These are phyloP conservation scores for Cardiospermum halicacabum DNA, from an alignment of 345 rosid species.

Conservation along the genomic window DNA sequence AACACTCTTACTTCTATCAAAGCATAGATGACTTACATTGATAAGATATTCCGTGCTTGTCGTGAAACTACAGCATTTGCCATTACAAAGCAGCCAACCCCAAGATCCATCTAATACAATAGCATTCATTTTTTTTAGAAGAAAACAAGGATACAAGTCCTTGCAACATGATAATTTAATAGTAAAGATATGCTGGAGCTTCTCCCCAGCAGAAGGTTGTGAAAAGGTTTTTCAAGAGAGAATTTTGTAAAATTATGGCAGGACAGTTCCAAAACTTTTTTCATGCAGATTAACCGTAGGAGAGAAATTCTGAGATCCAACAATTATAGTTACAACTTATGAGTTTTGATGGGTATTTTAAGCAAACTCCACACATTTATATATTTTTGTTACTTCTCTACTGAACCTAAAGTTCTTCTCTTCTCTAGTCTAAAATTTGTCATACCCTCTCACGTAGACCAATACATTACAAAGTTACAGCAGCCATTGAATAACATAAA, in stretches of 20 bases:
- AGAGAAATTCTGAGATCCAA: constrained; percentile 1
- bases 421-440: neutral
- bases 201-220: neutral
- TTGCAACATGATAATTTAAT: neutral
- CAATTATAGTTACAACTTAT: neutral
- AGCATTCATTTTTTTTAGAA: neutral
- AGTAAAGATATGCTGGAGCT: neutral
- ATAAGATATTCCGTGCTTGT: constrained; percentile 64
- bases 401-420: neutral
- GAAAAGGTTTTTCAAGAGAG: neutral
- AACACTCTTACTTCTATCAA: neutral
- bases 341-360: neutral
- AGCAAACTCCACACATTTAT: neutral
- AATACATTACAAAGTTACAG: neutral
- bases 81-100: constrained; percentile 88
- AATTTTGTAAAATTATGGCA: neutral
- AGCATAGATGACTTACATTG: constrained; percentile 39
- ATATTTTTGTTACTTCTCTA: neutral
- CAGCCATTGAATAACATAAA: neutral
- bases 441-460: neutral
- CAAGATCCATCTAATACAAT: constrained; percentile 83
- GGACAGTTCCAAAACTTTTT: neutral
- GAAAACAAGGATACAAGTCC: neutral
- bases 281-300: neutral
- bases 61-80: constrained; percentile 76